Percentiles rank a stretch among this genome's conserved stretches.
Evolutionary conservation across 108 stramenopile genomes (phyloP).

Genomic region (Cyclotella atomus): DNA sequence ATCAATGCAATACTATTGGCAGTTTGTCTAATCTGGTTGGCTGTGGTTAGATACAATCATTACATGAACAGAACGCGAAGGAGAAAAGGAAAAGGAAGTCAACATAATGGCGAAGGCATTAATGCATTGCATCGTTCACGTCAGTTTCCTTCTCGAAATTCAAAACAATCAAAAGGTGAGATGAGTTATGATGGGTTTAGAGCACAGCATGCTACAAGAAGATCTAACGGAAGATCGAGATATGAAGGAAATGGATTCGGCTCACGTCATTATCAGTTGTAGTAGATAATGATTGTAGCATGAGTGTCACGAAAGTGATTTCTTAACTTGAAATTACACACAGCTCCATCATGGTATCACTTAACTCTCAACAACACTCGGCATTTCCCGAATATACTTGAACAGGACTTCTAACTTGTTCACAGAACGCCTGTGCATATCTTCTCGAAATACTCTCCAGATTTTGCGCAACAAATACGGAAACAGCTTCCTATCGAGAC

Average conservation of each 20-base stretch:
- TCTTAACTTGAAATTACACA: neutral
- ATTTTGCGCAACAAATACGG: slow-evolving; percentile 12
- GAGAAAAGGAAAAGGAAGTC: neutral
- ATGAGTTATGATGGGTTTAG: neutral
- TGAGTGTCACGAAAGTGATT: no score
- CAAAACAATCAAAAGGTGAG: slow-evolving; percentile 14
- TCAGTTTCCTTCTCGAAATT: neutral
- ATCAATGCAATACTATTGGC: slow-evolving; percentile 6
- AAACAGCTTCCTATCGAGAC: slow-evolving; percentile 16
- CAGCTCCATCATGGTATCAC: neutral
- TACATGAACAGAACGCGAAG: neutral
- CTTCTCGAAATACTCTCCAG: slow-evolving; percentile 12
- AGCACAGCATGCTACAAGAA: neutral
- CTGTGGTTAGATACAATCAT: neutral
- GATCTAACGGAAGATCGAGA: neutral
- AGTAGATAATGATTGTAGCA: neutral
- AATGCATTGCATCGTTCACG: neutral
- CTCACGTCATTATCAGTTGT: slow-evolving; percentile 1
- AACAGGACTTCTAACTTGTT: slow-evolving; percentile 8
- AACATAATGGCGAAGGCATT: neutral
- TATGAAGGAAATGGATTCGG: neutral
- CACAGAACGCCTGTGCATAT: neutral
- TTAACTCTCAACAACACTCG: slow-evolving; percentile 3
- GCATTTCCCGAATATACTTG: slow-evolving; percentile 20
- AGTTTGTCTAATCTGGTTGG: neutral